Evolutionary conservation across 148 eudicot genomes (phyloP).

Genomic region (Rhododendron molle): DNA sequence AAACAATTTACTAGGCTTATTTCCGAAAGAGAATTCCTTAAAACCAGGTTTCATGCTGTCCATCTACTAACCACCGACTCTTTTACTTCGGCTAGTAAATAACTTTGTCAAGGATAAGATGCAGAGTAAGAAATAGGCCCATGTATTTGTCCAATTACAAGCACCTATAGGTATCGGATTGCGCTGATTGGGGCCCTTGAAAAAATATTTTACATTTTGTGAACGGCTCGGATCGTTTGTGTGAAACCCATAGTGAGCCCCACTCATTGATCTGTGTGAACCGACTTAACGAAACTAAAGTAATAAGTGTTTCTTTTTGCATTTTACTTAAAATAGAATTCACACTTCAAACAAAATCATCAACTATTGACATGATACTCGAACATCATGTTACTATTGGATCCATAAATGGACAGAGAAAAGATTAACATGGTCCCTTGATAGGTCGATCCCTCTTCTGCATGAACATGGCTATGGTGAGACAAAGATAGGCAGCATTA

Average conservation of each 20-base stretch:
- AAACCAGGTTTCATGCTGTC: not conserved
- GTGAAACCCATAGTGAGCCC: too few relatives aligned
- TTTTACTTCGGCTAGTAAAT: not conserved
- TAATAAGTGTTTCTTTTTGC: not conserved
- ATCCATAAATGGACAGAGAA: not conserved
- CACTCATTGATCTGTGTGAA: too few relatives aligned
- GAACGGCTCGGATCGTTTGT: too few relatives aligned
- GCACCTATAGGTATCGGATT: not conserved
- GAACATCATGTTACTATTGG: not conserved
- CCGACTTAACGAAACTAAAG: not conserved
- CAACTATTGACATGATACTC: not conserved
- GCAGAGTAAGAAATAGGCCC: not conserved
- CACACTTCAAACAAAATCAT: not conserved
- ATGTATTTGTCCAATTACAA: not conserved
- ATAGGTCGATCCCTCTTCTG: not conserved
- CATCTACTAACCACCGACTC: not conserved
- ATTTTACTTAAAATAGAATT: not conserved
- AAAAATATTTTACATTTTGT: too few relatives aligned
- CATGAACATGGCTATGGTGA: not conserved
- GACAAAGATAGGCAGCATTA: conserved; percentile 2
- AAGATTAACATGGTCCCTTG: not conserved
- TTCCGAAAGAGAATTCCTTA: not conserved
- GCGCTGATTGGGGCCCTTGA: too few relatives aligned
- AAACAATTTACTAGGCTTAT: not conserved
- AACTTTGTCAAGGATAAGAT: not conserved